phyloP scores from a whole-genome alignment of 2,329 filamentous ascomycete genomes.

The Aspergillus persii region DNA sequence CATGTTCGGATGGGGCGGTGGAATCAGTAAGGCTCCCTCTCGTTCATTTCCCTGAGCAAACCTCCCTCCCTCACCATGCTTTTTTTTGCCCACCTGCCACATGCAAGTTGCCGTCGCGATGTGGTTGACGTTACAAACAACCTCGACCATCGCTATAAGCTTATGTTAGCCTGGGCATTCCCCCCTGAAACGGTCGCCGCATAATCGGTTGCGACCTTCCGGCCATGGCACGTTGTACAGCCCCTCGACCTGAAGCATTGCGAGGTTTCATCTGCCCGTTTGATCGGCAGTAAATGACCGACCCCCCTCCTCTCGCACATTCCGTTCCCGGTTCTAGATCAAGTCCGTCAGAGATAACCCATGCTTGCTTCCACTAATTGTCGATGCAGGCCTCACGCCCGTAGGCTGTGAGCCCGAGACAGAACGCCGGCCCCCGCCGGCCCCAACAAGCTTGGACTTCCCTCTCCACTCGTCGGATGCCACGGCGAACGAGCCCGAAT shows the following conservation, averaged over 20 bases:
- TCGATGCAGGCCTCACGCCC: slow-evolving; percentile 28
- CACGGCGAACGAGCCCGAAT: slow-evolving; percentile 32
- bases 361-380: slow-evolving; percentile 12
- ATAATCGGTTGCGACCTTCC: not conserved
- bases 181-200: not conserved
- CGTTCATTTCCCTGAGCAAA: not conserved
- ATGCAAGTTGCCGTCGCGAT: not conserved
- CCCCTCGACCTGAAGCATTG: not conserved
- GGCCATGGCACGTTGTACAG: not conserved
- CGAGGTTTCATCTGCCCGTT: not conserved
- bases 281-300: not conserved
- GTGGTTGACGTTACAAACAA: not conserved
- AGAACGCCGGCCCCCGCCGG: slow-evolving; percentile 49
- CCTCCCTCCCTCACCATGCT: not conserved
- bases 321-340: not conserved
- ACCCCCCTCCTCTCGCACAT: not conserved
- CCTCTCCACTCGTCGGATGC: slow-evolving; percentile 45
- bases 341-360: not conserved
- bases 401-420: slow-evolving; percentile 35
- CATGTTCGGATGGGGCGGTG: slow-evolving; percentile 37
- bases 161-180: not conserved
- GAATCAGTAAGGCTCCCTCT: slow-evolving; percentile 27
- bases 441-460: slow-evolving; percentile 53
- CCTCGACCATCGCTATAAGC: not conserved
- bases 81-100: not conserved